Evolutionary conservation across 2,329 filamentous ascomycete species (phyloP).

Genomic region (Epichloe amarillans): DNA sequence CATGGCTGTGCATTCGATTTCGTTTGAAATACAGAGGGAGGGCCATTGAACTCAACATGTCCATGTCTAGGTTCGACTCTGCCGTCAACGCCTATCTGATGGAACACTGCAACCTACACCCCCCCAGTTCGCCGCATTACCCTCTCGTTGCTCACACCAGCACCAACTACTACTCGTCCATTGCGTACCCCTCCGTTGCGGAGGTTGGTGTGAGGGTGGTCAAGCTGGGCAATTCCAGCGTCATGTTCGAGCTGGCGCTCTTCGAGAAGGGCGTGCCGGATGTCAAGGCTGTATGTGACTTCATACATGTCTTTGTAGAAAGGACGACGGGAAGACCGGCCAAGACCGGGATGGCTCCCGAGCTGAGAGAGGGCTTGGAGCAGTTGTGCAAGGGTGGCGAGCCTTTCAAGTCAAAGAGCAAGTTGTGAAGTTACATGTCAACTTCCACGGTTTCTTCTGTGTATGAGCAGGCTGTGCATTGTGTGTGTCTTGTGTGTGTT

Average conservation of each 20-base stretch:
- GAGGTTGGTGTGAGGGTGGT: slow-evolving; percentile 73
- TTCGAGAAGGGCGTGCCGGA: slow-evolving; percentile 62
- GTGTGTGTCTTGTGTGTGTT: no score
- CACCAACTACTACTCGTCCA: slow-evolving; percentile 72
- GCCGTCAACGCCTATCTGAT: slow-evolving; percentile 85
- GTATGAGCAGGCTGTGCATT: no score
- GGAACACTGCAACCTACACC: slow-evolving; percentile 58
- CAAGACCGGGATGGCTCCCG: slow-evolving; percentile 46
- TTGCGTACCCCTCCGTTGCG: slow-evolving; percentile 69
- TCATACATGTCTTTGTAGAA: slow-evolving; percentile 82
- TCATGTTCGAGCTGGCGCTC: slow-evolving; percentile 79
- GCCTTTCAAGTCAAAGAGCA: background rate
- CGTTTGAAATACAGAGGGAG: no score
- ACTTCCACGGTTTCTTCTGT: no score
- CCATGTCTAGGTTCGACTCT: slow-evolving; percentile 56
- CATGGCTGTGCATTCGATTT: no score
- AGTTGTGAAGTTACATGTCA: background rate
- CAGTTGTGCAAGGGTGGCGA: background rate
- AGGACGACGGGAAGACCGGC: slow-evolving; percentile 56
- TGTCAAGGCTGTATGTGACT: slow-evolving; percentile 74
- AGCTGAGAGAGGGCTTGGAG: slow-evolving; percentile 43
- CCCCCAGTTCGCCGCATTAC: slow-evolving; percentile 56
- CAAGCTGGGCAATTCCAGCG: slow-evolving; percentile 73
- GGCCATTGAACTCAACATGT: background rate
- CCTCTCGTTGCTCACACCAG: slow-evolving; percentile 76